These are phyloP conservation scores for Spizellomyces punctatus DNA, from an alignment of 192 early-diverging fungal species.

Conservation along the genomic window DNA sequence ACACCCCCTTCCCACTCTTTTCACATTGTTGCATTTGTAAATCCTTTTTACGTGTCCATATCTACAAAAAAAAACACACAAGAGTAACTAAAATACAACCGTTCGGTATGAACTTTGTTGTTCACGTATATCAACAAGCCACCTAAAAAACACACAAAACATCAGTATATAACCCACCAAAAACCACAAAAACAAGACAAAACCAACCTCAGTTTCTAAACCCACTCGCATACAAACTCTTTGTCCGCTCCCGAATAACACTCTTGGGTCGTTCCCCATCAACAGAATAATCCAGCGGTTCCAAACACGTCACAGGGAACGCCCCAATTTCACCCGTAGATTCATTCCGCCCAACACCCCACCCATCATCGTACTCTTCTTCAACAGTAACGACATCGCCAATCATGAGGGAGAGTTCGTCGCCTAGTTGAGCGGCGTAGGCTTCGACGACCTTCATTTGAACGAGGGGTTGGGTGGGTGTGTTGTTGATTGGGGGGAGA, in stretches of 20 bases:
- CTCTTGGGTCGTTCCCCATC: background rate
- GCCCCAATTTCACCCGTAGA: constrained; percentile 34
- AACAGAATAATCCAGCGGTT: constrained; percentile 3
- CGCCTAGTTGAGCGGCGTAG: constrained; percentile 23
- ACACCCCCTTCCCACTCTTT: no score
- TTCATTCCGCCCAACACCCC: constrained; percentile 39
- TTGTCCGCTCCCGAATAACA: constrained; percentile 6
- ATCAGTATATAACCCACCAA: no score
- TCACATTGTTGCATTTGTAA: no score
- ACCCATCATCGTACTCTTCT: constrained; percentile 39
- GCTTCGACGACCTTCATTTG: constrained; percentile 24
- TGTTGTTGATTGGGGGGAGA: background rate
- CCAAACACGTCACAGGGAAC: constrained; percentile 39
- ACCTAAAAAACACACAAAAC: no score
- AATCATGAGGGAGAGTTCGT: constrained; percentile 27
- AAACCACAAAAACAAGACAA: no score
- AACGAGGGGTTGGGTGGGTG: background rate
- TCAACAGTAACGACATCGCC: constrained; percentile 34
- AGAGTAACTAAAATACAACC: no score
- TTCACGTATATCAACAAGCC: no score
- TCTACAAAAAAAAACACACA: no score
- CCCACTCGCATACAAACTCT: constrained; percentile 15
- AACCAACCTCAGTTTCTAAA: background rate
- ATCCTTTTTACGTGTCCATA: no score
- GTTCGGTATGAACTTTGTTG: no score